Evolutionary conservation across 2,329 filamentous ascomycete species (phyloP).

Genomic region (Diaporthe sp.): DNA sequence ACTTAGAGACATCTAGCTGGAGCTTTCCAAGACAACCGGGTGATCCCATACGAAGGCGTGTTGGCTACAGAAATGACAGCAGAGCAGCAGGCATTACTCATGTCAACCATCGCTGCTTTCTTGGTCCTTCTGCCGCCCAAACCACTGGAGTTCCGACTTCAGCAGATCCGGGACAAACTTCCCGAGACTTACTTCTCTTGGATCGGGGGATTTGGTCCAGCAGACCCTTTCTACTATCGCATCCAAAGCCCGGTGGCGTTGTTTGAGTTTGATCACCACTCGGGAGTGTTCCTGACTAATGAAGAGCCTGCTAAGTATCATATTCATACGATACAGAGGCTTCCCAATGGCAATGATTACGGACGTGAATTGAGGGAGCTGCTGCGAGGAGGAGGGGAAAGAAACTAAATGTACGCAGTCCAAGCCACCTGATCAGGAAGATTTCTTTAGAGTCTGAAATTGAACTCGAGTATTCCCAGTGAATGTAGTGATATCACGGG

Average conservation of each 20-base stretch:
- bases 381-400: slow-evolving; percentile 42
- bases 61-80: slow-evolving; percentile 61
- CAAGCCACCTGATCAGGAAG: background rate
- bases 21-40: slow-evolving; percentile 81
- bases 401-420: background rate
- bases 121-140: slow-evolving; percentile 73
- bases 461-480: no score
- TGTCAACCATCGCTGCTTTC: slow-evolving; percentile 72
- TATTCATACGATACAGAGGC: slow-evolving; percentile 79
- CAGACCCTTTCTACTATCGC: slow-evolving; percentile 82
- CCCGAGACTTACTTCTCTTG: slow-evolving; percentile 82
- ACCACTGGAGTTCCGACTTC: slow-evolving; percentile 67
- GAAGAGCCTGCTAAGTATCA: slow-evolving; percentile 82
- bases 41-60: slow-evolving; percentile 81
- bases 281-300: slow-evolving; percentile 81
- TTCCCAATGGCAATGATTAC: slow-evolving; percentile 83
- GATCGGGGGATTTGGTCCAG: slow-evolving; percentile 77
- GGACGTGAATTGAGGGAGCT: slow-evolving; percentile 65
- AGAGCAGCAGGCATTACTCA: slow-evolving; percentile 65
- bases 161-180: slow-evolving; percentile 66
- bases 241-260: slow-evolving; percentile 82
- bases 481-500: background rate
- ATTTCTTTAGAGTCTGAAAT: background rate
- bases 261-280: slow-evolving; percentile 84
- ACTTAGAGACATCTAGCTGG: slow-evolving; percentile 75